Evolutionary conservation across 148 eudicot genomes (phyloP).

Genomic region (Rhododendron ferrugineum): DNA sequence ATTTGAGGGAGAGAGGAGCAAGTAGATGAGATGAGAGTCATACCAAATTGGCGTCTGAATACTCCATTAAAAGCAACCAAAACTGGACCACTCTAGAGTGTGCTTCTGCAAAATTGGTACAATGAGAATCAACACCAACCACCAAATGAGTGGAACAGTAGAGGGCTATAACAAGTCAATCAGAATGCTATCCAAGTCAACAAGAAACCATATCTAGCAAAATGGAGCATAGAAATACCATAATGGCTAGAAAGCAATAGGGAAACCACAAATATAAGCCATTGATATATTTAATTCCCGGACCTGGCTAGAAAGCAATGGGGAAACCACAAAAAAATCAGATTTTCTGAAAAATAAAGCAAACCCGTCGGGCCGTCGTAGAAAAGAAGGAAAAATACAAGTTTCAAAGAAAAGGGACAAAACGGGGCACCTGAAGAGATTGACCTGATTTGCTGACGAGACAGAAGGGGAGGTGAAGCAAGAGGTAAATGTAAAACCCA

Average conservation of each 20-base stretch:
- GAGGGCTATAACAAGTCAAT: neutral
- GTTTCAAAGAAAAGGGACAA: neutral
- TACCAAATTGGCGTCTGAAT: neutral
- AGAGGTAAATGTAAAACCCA: neutral
- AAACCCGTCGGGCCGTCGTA: neutral
- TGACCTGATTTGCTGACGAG: neutral
- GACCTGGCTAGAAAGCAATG: neutral
- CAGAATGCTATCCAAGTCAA: neutral
- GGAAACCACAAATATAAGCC: neutral
- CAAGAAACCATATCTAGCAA: neutral
- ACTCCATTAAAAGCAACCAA: neutral
- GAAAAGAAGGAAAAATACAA: neutral
- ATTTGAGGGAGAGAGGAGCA: neutral
- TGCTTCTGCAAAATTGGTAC: slow-evolving; percentile 2
- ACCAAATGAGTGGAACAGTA: neutral
- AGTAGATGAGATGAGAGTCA: neutral
- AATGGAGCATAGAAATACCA: neutral
- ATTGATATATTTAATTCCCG: neutral
- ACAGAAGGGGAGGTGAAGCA: neutral
- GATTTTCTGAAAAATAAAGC: neutral
- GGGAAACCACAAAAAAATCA: neutral
- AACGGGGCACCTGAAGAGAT: neutral
- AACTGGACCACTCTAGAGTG: neutral
- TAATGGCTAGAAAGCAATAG: neutral
- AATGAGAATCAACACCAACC: neutral